Evolutionary conservation across 345 rosid species (phyloP).

Genomic region (Melaleuca quinquenervia): DNA sequence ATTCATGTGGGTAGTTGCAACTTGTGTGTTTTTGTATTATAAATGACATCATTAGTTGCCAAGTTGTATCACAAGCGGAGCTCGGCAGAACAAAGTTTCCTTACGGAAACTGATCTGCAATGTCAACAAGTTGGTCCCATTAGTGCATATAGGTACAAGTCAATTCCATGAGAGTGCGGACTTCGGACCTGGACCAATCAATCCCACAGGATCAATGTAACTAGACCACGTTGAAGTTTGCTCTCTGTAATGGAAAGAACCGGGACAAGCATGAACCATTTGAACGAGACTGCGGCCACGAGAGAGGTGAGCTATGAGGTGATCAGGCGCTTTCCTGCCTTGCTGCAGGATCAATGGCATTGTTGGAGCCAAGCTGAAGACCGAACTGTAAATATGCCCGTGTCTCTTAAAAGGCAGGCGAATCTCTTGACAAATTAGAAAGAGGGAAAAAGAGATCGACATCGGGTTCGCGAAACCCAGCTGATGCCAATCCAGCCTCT

Average conservation of each 20-base stretch:
- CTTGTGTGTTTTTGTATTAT: neutral
- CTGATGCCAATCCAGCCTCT: neutral
- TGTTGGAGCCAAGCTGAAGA: neutral
- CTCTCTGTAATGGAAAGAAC: neutral
- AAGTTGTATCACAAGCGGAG: neutral
- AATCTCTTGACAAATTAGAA: neutral
- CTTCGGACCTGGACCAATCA: neutral
- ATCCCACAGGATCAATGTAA: neutral
- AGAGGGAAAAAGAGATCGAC: neutral
- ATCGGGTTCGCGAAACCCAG: neutral
- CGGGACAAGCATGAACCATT: neutral
- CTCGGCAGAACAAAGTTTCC: neutral
- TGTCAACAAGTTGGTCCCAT: neutral
- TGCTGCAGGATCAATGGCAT: neutral
- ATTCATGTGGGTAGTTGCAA: neutral
- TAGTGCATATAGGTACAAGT: neutral
- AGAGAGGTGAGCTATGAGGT: neutral
- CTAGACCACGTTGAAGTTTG: neutral
- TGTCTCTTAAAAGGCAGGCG: neutral
- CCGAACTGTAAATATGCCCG: neutral
- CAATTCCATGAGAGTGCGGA: neutral
- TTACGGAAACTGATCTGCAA: neutral
- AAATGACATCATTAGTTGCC: neutral
- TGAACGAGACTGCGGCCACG: neutral
- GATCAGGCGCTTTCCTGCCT: neutral